Evolutionary conservation across 108 stramenopile genomes (phyloP).

Genomic region (Cylindrotheca fusiformis): DNA sequence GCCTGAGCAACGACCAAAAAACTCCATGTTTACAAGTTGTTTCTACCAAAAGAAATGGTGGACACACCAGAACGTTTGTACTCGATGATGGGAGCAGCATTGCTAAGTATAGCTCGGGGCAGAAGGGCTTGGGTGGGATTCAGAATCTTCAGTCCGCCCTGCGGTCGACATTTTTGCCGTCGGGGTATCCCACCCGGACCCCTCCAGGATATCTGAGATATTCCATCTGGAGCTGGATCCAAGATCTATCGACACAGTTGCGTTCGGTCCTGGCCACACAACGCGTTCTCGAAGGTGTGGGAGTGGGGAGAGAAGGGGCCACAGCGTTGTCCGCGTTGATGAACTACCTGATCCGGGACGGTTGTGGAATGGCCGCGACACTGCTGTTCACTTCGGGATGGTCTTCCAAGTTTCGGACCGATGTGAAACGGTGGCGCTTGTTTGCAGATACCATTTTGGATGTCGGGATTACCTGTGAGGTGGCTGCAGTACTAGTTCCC

Average conservation of each 20-base stretch:
- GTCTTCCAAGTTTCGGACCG: conserved; percentile 53
- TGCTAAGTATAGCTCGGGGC: not conserved
- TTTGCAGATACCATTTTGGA: conserved; percentile 82
- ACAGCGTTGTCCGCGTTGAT: conserved; percentile 75
- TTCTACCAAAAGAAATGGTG: conserved; percentile 33
- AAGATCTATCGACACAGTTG: conserved; percentile 75
- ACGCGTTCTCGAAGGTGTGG: conserved; percentile 77
- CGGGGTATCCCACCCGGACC: conserved; percentile 46
- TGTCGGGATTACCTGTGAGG: conserved; percentile 80
- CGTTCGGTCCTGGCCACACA: conserved; percentile 79
- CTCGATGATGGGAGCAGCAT: not conserved
- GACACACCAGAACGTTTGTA: conserved; percentile 12
- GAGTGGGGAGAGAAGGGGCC: conserved; percentile 74
- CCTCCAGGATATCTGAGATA: conserved; percentile 66
- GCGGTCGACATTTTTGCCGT: conserved; percentile 55
- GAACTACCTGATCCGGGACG: conserved; percentile 82
- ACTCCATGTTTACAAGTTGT: conserved; percentile 8
- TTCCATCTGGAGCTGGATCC: conserved; percentile 60
- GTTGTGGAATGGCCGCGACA: conserved; percentile 75
- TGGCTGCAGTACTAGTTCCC: conserved; percentile 47
- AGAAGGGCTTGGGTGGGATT: too few relatives aligned
- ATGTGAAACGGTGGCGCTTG: conserved; percentile 78
- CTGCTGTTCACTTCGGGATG: conserved; percentile 73
- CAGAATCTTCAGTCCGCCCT: conserved; percentile 31
- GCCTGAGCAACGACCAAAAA: not conserved